Evolutionary conservation across 345 rosid genomes (phyloP).

Genomic region (Arabis alpina): DNA sequence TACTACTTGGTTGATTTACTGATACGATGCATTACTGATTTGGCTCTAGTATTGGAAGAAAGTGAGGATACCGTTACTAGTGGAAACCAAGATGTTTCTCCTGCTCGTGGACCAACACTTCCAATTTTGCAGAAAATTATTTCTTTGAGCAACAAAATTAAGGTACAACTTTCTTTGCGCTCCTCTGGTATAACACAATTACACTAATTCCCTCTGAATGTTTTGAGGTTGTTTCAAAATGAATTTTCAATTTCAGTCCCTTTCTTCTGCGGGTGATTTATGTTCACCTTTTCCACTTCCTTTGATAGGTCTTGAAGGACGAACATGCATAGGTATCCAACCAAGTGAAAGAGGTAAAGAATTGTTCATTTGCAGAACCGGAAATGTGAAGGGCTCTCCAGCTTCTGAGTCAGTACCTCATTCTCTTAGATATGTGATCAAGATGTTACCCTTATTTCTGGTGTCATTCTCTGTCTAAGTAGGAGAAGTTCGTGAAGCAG

Average conservation of each 20-base stretch:
- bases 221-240: no score
- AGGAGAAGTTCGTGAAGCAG: constrained; percentile 97
- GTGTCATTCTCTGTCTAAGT: constrained; percentile 98
- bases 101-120: constrained; percentile 59
- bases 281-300: no score
- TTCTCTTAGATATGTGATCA: constrained; percentile 78
- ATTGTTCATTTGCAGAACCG: no score
- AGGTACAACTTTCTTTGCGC: constrained; percentile 56
- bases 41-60: constrained; percentile 43
- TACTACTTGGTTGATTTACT: constrained; percentile 7
- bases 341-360: no score
- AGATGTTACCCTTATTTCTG: constrained; percentile 87
- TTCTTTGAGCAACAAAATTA: constrained; percentile 62
- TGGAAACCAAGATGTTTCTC: constrained; percentile 49
- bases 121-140: constrained; percentile 75
- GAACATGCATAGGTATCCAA: no score
- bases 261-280: no score
- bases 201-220: no score
- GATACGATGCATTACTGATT: constrained; percentile 20
- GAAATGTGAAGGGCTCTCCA: constrained; percentile 49
- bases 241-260: no score
- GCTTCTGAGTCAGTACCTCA: constrained; percentile 58
- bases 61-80: constrained; percentile 48
- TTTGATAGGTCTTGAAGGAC: no score
- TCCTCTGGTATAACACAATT: constrained; percentile 7